These are phyloP conservation scores for Aspergillus quadrilineatus DNA, from an alignment of 2,329 filamentous ascomycete genomes.

Conservation along the genomic window DNA sequence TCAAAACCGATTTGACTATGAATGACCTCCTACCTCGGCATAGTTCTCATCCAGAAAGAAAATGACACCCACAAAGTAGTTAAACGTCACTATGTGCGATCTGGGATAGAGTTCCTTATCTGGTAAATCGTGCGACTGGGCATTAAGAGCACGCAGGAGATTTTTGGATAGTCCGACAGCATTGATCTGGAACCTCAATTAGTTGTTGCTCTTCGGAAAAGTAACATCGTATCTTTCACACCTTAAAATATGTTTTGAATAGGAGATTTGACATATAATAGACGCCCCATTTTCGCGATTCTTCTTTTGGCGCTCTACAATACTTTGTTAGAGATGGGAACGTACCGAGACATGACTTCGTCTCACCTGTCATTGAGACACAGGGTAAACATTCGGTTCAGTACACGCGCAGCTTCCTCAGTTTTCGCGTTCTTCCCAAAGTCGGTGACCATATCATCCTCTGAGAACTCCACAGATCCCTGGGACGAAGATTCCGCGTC, in stretches of 20 bases:
- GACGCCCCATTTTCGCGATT: conserved; percentile 96
- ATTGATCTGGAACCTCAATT: conserved; percentile 61
- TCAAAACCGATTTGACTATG: no score
- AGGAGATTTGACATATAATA: conserved; percentile 93
- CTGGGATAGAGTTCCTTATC: conserved; percentile 75
- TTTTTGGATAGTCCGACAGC: conserved; percentile 87
- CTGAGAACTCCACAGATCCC: conserved; percentile 55
- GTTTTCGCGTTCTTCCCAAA: conserved; percentile 77
- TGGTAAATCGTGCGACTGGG: conserved; percentile 77
- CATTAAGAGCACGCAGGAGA: conserved; percentile 78
- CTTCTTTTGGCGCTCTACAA: conserved; percentile 71
- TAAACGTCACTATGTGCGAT: conserved; percentile 90
- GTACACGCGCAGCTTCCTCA: conserved; percentile 83
- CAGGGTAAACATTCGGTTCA: conserved; percentile 88
- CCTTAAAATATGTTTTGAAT: conserved; percentile 98
- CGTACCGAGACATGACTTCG: not conserved
- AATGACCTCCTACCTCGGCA: conserved; percentile 55
- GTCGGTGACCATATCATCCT: conserved; percentile 80
- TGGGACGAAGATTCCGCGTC: conserved; percentile 66
- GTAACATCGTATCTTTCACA: conserved; percentile 22
- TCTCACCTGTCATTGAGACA: conserved; percentile 84
- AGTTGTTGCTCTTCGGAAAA: not conserved
- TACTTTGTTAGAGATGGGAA: not conserved
- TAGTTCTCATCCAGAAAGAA: conserved; percentile 95
- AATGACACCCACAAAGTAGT: conserved; percentile 94